These are phyloP conservation scores for Leucocoprinus birnbaumii DNA, from an alignment of 768 basidiomycete species.

Conservation along the genomic window DNA sequence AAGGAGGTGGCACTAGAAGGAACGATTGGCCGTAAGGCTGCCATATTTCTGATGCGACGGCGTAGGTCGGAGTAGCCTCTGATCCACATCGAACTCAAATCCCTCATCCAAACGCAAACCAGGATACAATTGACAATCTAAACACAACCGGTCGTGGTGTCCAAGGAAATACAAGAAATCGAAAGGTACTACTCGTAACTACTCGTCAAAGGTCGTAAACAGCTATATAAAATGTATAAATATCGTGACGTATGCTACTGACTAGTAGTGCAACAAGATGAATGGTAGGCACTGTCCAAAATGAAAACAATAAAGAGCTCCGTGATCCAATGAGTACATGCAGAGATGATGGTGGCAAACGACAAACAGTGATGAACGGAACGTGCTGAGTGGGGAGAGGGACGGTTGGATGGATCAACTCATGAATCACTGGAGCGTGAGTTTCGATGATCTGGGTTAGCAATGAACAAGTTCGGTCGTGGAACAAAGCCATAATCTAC, in stretches of 20 bases:
- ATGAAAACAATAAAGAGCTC: too few species aligned
- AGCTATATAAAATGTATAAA: neutral
- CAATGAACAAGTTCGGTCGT: constrained; percentile 62
- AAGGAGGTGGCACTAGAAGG: too few species aligned
- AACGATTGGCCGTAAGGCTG: too few species aligned
- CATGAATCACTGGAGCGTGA: constrained; percentile 11
- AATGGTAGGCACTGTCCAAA: too few species aligned
- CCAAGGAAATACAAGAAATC: neutral
- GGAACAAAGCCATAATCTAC: constrained; percentile 68
- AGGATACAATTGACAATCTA: neutral
- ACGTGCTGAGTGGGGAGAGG: neutral
- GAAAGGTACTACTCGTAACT: neutral
- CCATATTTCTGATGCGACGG: too few species aligned
- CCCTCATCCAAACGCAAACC: too few species aligned
- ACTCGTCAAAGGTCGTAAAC: constrained; percentile 6
- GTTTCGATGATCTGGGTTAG: constrained; percentile 58
- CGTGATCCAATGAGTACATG: too few species aligned
- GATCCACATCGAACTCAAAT: too few species aligned
- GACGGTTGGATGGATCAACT: constrained; percentile 14
- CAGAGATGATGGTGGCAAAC: neutral
- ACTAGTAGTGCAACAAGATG: too few species aligned
- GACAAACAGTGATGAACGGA: neutral
- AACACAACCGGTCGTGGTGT: neutral
- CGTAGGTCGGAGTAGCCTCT: too few species aligned
- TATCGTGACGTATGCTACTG: neutral